Evolutionary conservation across 768 basidiomycete genomes (phyloP), one percentile per base, ranked within the genome.

Genomic region (Heimioporus sp.): DNA sequence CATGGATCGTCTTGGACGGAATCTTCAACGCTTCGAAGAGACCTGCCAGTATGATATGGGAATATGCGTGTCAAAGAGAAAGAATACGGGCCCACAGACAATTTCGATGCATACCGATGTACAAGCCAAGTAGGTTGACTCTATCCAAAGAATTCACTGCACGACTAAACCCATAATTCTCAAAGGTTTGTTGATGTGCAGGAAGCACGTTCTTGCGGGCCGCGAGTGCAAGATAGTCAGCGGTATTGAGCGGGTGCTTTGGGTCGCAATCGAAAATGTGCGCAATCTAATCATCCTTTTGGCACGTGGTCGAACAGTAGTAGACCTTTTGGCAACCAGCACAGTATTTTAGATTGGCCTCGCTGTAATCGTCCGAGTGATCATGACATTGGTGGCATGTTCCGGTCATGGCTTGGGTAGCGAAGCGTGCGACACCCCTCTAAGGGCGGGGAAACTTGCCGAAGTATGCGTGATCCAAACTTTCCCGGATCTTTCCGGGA

Each of bases 101-200:
- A n/a, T 28, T 28, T 28, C 6, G 12, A 6, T 5, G 24, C 24
- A 28, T 28, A 28, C 24, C 24, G 7, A 28, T 28, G 7, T 73
- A 73, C 21, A 74, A 50, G 10, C 72, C 72, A 15, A 72, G 46
- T 10, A 76, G 60, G 8, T 57, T 57, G 8, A 40, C 35, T 30
- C 47, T 53, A 3, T 64, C 55, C 19, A 54, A 43, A 2, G 49
- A 12, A 3, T 56, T 52, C 15, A 59, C 36, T 2, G 63, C 65
- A 10, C 59, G 59, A 2, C 48, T 37, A 41, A 76, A 74, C 4
- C 75, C 73, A 49, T 69, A 76, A 48, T 74, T 72, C 28, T 55
- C 28, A 16, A 60, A 49, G 10, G 75, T 74, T 47, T 70, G 64
- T 0, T 46, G 31, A 54, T 74, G 56, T 8, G 61, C 57, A 6